Base-by-base conservation (phyloP, 352 stramenopile species). In the Globisporangium acanthophoron region DNA sequence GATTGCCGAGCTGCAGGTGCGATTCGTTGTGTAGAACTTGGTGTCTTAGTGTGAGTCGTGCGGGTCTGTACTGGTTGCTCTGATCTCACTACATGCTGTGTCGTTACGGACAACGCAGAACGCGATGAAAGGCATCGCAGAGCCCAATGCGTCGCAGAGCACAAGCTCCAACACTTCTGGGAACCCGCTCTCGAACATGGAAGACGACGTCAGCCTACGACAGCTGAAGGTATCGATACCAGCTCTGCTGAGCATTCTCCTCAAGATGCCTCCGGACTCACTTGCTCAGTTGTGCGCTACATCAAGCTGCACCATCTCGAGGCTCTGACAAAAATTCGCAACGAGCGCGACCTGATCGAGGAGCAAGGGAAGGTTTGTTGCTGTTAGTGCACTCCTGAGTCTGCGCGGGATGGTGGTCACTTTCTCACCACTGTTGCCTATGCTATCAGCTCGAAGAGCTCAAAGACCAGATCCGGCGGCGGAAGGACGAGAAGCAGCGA, bases 271-370 rank as follows among this genome's bases (percentile, higher is more conserved):
- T 52, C 21, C 5, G 0, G 3, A 15, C 47, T 21, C 47, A 52
- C 4, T 29, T 5, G 12, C 27, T 21, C 47, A 39, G 24, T 31
- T 35, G 4, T 29, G 21, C 18, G 11, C 20, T 13, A 5, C 35
- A 4, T 7, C 7, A 16, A 80, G 72, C 65, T 49, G 27, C 50
- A 74, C 16, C 76, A 87, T 41, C 54, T 80, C 18, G 62, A 81
- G 54, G 75, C 59, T 18, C 56, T 87, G 20, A 58, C 56, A 3
- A 78, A 76, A 52, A 54, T 87, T 21, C 71, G 70, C 15, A 76
- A 87, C n/a, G 74, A 87, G 41, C 65, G 76, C 6, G 64, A 81
- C 41, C 58, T 87, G 43, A 62, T 87, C 13, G 74, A 87, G 62
- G 76, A 87, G 52, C 70, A 83, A 53, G 76, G 85, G 57, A 82